Conservation (phyloP, 768 basidiomycete genomes). For the Leucocoprinus sp. region DNA sequence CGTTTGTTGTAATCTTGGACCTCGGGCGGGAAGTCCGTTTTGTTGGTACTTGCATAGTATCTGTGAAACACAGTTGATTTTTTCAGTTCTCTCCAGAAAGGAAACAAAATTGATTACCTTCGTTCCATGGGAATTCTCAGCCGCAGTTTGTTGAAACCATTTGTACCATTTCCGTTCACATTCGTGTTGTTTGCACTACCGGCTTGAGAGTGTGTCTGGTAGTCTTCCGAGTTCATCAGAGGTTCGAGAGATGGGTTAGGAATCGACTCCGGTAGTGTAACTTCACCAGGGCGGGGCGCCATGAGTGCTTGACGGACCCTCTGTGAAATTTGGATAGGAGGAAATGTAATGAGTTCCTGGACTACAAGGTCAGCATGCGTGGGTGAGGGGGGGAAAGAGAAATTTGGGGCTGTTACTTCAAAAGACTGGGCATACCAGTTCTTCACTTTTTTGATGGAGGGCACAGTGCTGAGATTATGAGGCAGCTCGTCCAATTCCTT, state of each 20-base stretch:
- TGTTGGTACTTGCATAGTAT: slow-evolving; percentile 76
- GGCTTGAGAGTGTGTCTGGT: slow-evolving; percentile 17
- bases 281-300: slow-evolving; percentile 36
- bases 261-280: slow-evolving; percentile 57
- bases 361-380: slow-evolving; percentile 9
- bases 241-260: slow-evolving; percentile 72
- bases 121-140: slow-evolving; percentile 80
- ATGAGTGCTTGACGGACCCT: slow-evolving; percentile 63
- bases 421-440: slow-evolving; percentile 99
- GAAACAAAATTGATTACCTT: slow-evolving; percentile 36
- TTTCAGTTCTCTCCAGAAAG: slow-evolving; percentile 6
- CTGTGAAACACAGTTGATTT: slow-evolving; percentile 26
- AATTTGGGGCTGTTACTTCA: slow-evolving; percentile 53
- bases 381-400: neutral
- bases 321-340: slow-evolving; percentile 60
- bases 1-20: slow-evolving; percentile 87
- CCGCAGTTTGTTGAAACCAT: slow-evolving; percentile 49
- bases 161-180: slow-evolving; percentile 28
- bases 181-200: slow-evolving; percentile 7
- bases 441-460: slow-evolving; percentile 88
- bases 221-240: slow-evolving; percentile 28
- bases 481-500: slow-evolving; percentile 94
- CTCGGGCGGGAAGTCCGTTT: slow-evolving; percentile 81
- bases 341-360: slow-evolving; percentile 87
- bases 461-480: slow-evolving; percentile 85